Evolutionary conservation across 2,329 filamentous ascomycete species (phyloP).

Genomic region (Penicillium sp.): DNA sequence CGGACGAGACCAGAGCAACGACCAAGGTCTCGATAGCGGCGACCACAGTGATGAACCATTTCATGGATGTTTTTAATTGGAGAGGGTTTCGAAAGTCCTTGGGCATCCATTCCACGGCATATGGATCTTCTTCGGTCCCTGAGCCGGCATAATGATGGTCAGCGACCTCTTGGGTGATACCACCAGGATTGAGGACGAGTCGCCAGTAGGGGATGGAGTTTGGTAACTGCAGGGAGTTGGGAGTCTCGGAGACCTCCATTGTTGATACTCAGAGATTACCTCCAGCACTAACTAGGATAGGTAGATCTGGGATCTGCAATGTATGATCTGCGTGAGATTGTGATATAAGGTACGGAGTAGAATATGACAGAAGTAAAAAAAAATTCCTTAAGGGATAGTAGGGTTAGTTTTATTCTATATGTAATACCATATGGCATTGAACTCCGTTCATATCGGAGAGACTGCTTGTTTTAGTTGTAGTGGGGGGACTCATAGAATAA

Average conservation of each 20-base stretch:
- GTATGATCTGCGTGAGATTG: background rate
- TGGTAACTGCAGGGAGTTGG: conserved; percentile 13
- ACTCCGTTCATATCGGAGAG: background rate
- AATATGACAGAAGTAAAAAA: background rate
- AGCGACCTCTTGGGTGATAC: conserved; percentile 37
- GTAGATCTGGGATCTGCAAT: background rate
- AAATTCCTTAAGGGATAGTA: background rate
- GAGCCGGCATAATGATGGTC: conserved; percentile 38
- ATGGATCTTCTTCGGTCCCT: conserved; percentile 46
- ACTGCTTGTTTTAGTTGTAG: background rate
- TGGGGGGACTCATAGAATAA: background rate
- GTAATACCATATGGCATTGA: background rate
- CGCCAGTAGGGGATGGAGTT: conserved; percentile 38
- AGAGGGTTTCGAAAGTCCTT: conserved; percentile 47
- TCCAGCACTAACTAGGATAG: background rate
- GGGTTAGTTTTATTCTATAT: background rate
- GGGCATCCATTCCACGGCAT: conserved; percentile 45
- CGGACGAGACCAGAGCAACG: conserved; percentile 45
- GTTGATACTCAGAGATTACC: background rate
- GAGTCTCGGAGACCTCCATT: conserved; percentile 12
- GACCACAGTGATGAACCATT: conserved; percentile 44
- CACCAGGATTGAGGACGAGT: conserved; percentile 33
- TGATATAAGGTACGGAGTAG: background rate
- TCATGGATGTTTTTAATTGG: conserved; percentile 34
- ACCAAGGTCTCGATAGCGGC: conserved; percentile 44